Evolutionary conservation across 441 rosid species (phyloP).

Genomic region (Jatropha multifida): DNA sequence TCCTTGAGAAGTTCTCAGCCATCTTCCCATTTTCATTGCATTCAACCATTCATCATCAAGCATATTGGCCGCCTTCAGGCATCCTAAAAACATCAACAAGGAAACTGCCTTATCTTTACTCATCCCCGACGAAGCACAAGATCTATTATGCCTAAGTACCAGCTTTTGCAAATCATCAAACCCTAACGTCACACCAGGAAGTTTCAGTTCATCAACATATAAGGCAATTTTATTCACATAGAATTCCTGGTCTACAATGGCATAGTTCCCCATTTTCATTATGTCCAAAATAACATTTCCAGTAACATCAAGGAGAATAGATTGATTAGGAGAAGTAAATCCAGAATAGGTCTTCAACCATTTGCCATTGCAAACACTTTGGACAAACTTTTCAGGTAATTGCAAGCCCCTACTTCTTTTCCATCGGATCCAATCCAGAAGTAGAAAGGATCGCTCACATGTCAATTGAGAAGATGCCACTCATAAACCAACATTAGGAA

Average conservation of each 20-base stretch:
- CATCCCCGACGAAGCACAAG: conserved; percentile 6
- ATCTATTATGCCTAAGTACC: background rate
- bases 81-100: background rate
- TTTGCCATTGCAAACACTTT: background rate
- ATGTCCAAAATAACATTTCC: background rate
- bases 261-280: background rate
- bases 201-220: conserved; percentile 3
- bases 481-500: background rate
- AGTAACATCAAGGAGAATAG: conserved; percentile 8
- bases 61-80: background rate
- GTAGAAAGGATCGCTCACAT: background rate
- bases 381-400: background rate
- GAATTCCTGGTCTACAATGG: background rate
- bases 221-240: background rate
- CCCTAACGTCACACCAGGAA: background rate
- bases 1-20: conserved; percentile 11
- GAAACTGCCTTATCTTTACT: background rate
- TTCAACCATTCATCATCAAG: conserved; percentile 1
- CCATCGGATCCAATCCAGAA: background rate
- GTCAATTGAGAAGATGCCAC: conserved; percentile 2
- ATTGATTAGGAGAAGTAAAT: conserved; percentile 4
- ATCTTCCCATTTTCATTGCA: background rate
- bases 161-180: background rate
- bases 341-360: conserved; percentile 14
- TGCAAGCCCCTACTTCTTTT: background rate